Conservation (phyloP, 139 green algal species). For the Haematococcus sp. region DNA sequence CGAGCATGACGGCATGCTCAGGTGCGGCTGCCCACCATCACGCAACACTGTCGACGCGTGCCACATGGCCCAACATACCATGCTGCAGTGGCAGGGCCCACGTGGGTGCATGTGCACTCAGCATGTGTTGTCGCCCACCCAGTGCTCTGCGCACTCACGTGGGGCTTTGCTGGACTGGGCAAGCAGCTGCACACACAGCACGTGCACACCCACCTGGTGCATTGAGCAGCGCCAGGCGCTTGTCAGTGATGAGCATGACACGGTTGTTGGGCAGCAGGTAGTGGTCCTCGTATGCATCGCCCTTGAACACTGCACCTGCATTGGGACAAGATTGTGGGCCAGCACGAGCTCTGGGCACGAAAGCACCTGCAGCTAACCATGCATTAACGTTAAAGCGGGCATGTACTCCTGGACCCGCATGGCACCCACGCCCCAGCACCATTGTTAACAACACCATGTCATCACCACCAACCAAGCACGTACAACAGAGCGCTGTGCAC, state of each 20-base stretch:
- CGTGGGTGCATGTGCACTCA: no score
- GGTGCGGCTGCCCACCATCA: no score
- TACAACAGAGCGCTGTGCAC: no score
- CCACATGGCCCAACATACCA: not conserved
- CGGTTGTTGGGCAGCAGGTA: conserved; percentile 64
- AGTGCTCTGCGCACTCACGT: not conserved
- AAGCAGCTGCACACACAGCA: not conserved
- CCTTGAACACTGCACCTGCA: conserved; percentile 11
- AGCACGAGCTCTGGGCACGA: not conserved
- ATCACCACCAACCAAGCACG: no score
- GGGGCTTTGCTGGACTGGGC: no score
- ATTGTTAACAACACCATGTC: no score
- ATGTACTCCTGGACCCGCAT: no score
- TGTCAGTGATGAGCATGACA: conserved; percentile 74
- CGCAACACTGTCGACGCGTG: no score
- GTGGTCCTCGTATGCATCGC: conserved; percentile 79
- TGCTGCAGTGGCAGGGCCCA: no score
- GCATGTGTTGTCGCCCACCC: not conserved
- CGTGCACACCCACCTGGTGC: conserved; percentile 46
- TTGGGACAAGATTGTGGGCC: not conserved
- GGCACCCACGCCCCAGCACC: not conserved
- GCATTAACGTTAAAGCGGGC: no score
- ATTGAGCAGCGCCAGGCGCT: conserved; percentile 56
- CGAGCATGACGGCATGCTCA: no score
- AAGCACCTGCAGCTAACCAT: no score